phyloP scores from a whole-genome alignment of 306 rosid genomes.

The Cucumis cinereus region DNA sequence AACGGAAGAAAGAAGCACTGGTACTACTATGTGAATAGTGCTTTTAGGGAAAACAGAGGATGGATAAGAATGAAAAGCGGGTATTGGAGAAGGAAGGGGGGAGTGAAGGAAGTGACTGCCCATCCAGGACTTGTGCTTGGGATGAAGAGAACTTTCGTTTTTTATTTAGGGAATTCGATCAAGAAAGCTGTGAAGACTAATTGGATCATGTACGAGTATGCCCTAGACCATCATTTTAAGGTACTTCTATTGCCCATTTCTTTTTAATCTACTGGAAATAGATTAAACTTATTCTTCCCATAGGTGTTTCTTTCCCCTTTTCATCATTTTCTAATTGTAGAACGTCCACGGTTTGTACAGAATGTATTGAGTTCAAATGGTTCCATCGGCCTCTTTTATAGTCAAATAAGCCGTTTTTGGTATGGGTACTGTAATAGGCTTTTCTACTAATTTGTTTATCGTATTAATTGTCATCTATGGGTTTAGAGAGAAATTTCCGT shows the following conservation, averaged over 20 bases:
- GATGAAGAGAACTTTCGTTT: conserved; percentile 30
- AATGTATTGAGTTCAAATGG: not conserved
- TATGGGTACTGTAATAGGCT: not conserved
- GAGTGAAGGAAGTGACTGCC: conserved; percentile 20
- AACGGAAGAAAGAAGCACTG: conserved; percentile 43
- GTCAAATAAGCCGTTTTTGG: not conserved
- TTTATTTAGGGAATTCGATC: conserved; percentile 32
- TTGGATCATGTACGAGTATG: conserved; percentile 50
- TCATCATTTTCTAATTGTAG: not conserved
- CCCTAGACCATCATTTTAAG: conserved; percentile 28
- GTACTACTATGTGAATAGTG: conserved; percentile 36
- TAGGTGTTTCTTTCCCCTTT: not conserved
- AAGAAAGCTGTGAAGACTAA: conserved; percentile 21
- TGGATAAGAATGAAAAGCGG: conserved; percentile 35
- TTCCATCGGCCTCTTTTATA: not conserved
- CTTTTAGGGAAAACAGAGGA: conserved; percentile 14
- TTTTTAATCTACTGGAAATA: not conserved
- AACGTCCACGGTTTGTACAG: not conserved
- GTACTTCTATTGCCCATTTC: conserved; percentile 14
- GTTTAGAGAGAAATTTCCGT: not conserved
- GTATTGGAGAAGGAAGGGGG: conserved; percentile 46
- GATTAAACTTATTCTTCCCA: not conserved
- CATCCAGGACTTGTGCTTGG: conserved; percentile 34
- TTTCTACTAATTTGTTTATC: not conserved
- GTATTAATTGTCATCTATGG: not conserved